phyloP scores from a whole-genome alignment of 148 eudicot species.

The Simmondsia chinensis region DNA sequence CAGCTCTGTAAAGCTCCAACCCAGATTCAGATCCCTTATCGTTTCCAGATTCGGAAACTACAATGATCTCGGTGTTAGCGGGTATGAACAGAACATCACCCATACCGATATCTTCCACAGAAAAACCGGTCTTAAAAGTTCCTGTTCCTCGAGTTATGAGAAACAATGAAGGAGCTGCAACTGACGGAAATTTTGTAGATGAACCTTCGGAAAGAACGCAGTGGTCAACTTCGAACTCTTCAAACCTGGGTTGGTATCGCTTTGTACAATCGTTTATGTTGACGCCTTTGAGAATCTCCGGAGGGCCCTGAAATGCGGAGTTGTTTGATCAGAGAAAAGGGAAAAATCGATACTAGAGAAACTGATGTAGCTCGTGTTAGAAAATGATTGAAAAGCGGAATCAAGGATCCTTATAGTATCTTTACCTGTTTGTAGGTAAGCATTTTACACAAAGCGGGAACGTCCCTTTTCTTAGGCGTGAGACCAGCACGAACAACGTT shows the following conservation, averaged over 20 bases:
- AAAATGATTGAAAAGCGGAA: neutral
- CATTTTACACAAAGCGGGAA: conserved; percentile 71
- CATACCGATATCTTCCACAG: conserved; percentile 28
- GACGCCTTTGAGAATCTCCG: conserved; percentile 50
- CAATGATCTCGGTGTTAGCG: conserved; percentile 40
- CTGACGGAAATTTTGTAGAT: conserved; percentile 32
- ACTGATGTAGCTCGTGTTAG: neutral
- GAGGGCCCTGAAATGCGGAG: conserved; percentile 50
- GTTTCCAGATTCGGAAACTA: too few species aligned
- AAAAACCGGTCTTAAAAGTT: conserved; percentile 18
- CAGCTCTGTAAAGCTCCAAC: conserved; percentile 69
- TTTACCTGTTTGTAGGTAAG: conserved; percentile 90
- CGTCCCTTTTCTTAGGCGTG: conserved; percentile 80
- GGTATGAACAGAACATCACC: conserved; percentile 75
- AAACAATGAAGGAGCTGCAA: conserved; percentile 70
- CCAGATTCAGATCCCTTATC: conserved; percentile 24
- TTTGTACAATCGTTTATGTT: conserved; percentile 42
- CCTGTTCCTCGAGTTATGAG: conserved; percentile 58
- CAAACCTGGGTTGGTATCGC: conserved; percentile 72
- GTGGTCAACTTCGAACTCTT: conserved; percentile 88
- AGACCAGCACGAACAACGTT: conserved; percentile 97
- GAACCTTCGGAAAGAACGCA: conserved; percentile 41
- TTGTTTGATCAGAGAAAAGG: neutral
- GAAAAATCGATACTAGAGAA: neutral
- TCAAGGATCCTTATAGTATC: neutral